Base-by-base conservation (phyloP, 225 moss, liverwort and hornwort genomes). In the Asterella californica region DNA sequence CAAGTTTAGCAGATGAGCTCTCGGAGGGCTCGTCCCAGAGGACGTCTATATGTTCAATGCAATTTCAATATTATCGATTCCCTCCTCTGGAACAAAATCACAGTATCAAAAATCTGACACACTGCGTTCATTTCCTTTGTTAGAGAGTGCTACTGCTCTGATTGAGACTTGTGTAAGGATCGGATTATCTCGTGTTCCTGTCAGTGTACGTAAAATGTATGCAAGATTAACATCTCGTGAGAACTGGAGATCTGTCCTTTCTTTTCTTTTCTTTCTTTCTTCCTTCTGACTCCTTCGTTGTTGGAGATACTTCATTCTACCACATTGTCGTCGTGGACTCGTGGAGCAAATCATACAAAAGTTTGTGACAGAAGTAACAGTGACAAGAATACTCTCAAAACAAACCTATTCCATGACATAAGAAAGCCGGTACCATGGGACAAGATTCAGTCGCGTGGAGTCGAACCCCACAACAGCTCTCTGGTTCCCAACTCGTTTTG, bases 111-210 rank as follows among this genome's bases (percentile, higher is more conserved):
- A 57, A 57, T 57, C 57, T 57, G 57, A 5, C 57, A 57, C 57
- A 15, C 57, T n/a, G n/a, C 27, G n/a, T 64, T 64, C 27, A 64
- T 9, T 64, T 64, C 29, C 29, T 64, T 29, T 64, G 64, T 27
- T 14, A 64, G 64, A n/a, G 27, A 10, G 12, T 64, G 64, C 64
- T 15, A 64, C 2, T 27, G 6, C 64, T 64, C 64, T 64, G 57
- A 57, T n/a, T 5, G 27, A 29, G 29, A 12, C 29, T n/a, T 64
- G 64, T 64, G 5, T n/a, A 64, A 64, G 64, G 64, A 64, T 64
- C 64, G 27, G 64, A 64, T 64, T 29, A 64, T 64, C 64, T 64
- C 27, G n/a, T n/a, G 27, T 64, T 64, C 64, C 64, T 64, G 29
- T 29, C 64, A 64, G 64, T 10, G 64, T 1, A 64, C 6, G 64